Evolutionary conservation across 2,329 filamentous ascomycete species (phyloP).

Genomic region (Dactylellina cionopaga): DNA sequence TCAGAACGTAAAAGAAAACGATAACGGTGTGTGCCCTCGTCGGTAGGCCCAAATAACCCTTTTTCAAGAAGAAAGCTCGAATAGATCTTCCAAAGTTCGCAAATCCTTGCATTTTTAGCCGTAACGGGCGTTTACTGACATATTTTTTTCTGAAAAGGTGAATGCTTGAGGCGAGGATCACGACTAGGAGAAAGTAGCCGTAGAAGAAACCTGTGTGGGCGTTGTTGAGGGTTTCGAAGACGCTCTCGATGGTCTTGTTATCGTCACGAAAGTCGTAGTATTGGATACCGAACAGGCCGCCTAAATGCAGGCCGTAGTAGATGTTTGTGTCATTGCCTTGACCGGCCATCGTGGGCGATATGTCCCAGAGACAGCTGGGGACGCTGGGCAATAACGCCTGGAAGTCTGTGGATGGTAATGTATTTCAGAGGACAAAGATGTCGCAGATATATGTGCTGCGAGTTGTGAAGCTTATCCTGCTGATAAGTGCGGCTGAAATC

Average conservation of each 20-base stretch:
- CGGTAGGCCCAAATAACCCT: constrained; percentile 45
- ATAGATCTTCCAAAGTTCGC: constrained; percentile 17
- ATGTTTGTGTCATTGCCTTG: constrained; percentile 45
- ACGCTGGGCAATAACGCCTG: background rate
- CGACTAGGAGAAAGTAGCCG: constrained; percentile 40
- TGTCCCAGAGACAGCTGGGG: constrained; percentile 33
- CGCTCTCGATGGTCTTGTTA: constrained; percentile 45
- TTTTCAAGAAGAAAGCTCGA: constrained; percentile 39
- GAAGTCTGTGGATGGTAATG: too few relatives aligned
- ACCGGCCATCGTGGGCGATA: constrained; percentile 5
- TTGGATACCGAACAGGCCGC: constrained; percentile 36
- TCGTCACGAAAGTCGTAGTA: constrained; percentile 44
- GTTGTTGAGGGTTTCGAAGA: constrained; percentile 51
- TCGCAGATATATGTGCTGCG: too few relatives aligned
- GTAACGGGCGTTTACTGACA: constrained; percentile 20
- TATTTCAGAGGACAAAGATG: too few relatives aligned
- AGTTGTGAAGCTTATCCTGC: background rate
- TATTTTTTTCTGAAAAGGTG: constrained; percentile 46
- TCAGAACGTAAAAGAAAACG: constrained; percentile 39
- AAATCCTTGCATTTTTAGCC: constrained; percentile 14
- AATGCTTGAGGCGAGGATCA: constrained; percentile 18
- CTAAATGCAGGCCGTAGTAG: constrained; percentile 49
- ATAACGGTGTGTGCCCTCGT: constrained; percentile 45
- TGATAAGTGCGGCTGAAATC: constrained; percentile 49
- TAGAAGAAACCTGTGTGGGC: constrained; percentile 50